Conservation (phyloP, 768 basidiomycete genomes). For the Piloderma croceum region DNA sequence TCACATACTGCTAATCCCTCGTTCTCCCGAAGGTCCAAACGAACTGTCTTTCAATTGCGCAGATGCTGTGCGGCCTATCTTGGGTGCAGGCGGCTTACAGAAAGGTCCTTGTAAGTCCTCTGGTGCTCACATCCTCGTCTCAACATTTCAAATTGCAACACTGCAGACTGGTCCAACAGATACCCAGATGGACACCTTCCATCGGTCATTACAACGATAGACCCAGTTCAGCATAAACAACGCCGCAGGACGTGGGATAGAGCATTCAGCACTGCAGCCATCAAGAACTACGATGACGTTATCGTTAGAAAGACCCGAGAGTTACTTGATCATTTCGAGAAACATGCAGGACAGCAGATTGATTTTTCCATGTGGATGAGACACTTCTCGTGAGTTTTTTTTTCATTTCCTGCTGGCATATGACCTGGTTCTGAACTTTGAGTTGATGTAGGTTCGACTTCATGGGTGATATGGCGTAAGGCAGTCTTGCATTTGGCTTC, state of each 20-base stretch:
- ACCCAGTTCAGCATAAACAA: constrained; percentile 23
- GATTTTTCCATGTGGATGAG: constrained; percentile 30
- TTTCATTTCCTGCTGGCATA: constrained; percentile 6
- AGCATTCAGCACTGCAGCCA: constrained; percentile 33
- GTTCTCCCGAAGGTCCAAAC: constrained; percentile 44
- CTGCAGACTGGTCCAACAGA: background rate
- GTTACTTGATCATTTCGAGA: constrained; percentile 21
- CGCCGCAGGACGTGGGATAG: constrained; percentile 39
- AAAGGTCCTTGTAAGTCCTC: constrained; percentile 37
- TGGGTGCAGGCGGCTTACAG: constrained; percentile 35
- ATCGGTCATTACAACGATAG: background rate
- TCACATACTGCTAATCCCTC: background rate
- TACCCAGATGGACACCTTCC: background rate
- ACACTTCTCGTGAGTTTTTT: constrained; percentile 31
- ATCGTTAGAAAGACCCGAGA: constrained; percentile 28
- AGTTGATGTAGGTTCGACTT: constrained; percentile 34
- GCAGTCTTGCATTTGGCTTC: too few relatives aligned
- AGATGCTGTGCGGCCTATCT: constrained; percentile 25
- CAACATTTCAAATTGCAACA: background rate
- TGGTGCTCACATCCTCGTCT: background rate
- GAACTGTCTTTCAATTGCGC: constrained; percentile 37
- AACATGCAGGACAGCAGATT: constrained; percentile 19
- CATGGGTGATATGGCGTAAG: constrained; percentile 45
- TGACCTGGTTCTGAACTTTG: background rate
- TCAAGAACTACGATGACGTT: constrained; percentile 41